A percentile compares a stretch with the other conserved stretches of the same genome.
phyloP scores from a whole-genome alignment of 1,284 basidiomycete species.

The Malassezia psittaci region DNA sequence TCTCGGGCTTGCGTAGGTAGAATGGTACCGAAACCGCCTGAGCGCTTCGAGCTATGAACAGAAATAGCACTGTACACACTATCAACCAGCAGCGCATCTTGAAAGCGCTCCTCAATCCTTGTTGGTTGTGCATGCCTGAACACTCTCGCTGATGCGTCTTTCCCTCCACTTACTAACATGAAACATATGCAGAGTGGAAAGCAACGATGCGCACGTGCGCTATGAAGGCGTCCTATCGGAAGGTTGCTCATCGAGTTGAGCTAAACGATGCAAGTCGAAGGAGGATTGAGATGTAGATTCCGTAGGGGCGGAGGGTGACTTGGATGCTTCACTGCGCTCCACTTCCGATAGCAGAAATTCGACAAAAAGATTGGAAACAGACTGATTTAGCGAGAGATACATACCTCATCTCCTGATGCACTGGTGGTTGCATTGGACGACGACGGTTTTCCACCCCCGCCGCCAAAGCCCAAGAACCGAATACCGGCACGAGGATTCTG shows the following conservation, averaged over 20 bases:
- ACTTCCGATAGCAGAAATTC: constrained; percentile 44
- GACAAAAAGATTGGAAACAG: constrained; percentile 44
- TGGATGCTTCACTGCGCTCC: constrained; percentile 19
- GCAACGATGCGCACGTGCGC: background rate
- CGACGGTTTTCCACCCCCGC: background rate
- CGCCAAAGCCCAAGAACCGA: constrained; percentile 8
- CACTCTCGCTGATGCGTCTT: background rate
- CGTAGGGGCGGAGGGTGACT: background rate
- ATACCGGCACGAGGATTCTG: background rate
- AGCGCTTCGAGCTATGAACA: too few species aligned
- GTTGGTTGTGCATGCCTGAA: too few species aligned
- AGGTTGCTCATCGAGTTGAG: background rate
- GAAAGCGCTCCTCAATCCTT: too few species aligned
- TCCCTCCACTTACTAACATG: background rate
- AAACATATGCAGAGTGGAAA: background rate
- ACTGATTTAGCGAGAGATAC: constrained; percentile 13
- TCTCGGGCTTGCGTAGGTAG: background rate
- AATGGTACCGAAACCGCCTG: too few species aligned
- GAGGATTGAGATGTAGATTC: background rate
- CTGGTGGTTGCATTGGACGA: background rate
- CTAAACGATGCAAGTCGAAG: constrained; percentile 7
- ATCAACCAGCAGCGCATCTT: too few species aligned
- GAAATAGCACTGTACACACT: too few species aligned
- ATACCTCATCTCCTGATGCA: background rate
- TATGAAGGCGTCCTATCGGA: background rate